These are phyloP conservation scores for Tolypocladium tundrense DNA, from an alignment of 2,329 filamentous ascomycete genomes.

Conservation along the genomic window DNA sequence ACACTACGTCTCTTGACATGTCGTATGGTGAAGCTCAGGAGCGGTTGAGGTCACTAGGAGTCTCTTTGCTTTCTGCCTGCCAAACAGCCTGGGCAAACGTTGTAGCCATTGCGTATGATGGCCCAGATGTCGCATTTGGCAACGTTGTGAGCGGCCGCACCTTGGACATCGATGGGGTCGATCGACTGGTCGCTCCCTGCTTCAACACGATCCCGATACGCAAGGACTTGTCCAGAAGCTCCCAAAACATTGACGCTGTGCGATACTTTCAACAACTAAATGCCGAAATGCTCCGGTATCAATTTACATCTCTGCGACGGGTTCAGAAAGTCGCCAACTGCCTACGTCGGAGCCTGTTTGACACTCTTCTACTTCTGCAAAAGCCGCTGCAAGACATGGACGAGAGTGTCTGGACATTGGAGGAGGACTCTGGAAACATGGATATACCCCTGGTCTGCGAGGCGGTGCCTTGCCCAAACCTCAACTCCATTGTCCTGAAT, in stretches of 20 bases:
- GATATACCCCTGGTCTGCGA: slow-evolving; percentile 72
- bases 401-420: slow-evolving; percentile 41
- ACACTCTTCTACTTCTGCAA: slow-evolving; percentile 73
- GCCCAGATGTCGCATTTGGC: slow-evolving; percentile 70
- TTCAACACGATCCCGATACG: slow-evolving; percentile 82
- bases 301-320: slow-evolving; percentile 64
- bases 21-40: slow-evolving; percentile 36
- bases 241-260: slow-evolving; percentile 46
- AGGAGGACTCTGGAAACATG: slow-evolving; percentile 53
- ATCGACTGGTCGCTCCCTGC: slow-evolving; percentile 73
- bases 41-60: slow-evolving; percentile 39
- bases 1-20: slow-evolving; percentile 18
- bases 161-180: slow-evolving; percentile 52
- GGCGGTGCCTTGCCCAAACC: slow-evolving; percentile 43
- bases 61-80: slow-evolving; percentile 55
- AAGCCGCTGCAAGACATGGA: slow-evolving; percentile 49
- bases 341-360: slow-evolving; percentile 52
- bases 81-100: slow-evolving; percentile 66
- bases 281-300: slow-evolving; percentile 51
- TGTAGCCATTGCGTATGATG: slow-evolving; percentile 43
- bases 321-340: slow-evolving; percentile 47
- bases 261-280: slow-evolving; percentile 52
- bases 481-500: slow-evolving; percentile 45
- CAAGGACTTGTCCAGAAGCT: slow-evolving; percentile 35
- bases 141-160: slow-evolving; percentile 75